Base-by-base conservation (phyloP, 2,329 filamentous ascomycete genomes). In the Neofusicoccum parvum region DNA sequence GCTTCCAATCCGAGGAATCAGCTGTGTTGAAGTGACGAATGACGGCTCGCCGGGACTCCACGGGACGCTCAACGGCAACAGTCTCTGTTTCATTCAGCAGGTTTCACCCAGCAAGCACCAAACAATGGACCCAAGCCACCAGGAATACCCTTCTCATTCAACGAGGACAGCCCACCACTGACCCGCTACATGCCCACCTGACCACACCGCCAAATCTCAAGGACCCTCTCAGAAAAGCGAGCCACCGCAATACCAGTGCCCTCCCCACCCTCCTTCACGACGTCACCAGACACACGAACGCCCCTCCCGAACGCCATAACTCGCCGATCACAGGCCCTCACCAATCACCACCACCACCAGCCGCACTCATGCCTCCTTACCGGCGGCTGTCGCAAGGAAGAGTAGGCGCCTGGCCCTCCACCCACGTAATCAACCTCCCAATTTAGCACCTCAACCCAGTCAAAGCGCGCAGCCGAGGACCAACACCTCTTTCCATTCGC, bases 131-230 rank as follows among this genome's bases (percentile, higher is more conserved):
- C 23, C 39, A 23, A 9, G 37, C 6, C 27, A 36, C 10, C 15
- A n/a, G 34, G 17, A 23, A 15, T 45, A 34, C 17, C 23, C 17
- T 34, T 45, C 6, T 17, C 32, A 59, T n/a, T 34, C 39, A 27
- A 23, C 15, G n/a, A 59, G 27, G 20, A 5, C 14, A 41, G 45
- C 39, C 41, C 41, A 58, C 15, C 39, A 14, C 7, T n/a, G 27
- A 48, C 50, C 50, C 50, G 50, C 50, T 37, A 37, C 50, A 15
- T 53, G 50, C 20, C 50, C 50, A 53, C 32, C n/a, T 53, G 50
- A 53, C 50, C 14, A 11, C 27, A 12, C 14, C 9, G 23, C 12
- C 20, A 14, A 27, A 14, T 3, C 17, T 9, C 23, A 17, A 48
- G 10, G 10, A 23, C 15, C 23, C 48, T 15, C 10, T 32, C 15